Conservation (phyloP, 1,284 basidiomycete species). For the Psilocybe mexicana region DNA sequence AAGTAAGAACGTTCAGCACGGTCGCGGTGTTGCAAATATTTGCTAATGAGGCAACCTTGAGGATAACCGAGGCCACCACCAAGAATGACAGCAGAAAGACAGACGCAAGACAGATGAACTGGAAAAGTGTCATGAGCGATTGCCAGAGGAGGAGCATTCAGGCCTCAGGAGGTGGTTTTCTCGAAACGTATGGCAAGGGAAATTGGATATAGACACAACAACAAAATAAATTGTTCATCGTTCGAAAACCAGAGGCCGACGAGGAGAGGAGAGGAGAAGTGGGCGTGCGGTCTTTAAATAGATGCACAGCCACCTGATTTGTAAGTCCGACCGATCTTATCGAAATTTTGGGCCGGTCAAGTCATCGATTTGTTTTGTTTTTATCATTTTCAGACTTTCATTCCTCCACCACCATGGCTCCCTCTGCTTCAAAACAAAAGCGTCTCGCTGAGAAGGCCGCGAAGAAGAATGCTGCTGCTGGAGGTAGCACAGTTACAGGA, state of each 20-base stretch:
- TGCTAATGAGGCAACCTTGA: too few species aligned
- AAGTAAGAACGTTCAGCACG: too few species aligned
- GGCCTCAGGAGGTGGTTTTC: too few species aligned
- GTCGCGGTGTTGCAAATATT: too few species aligned
- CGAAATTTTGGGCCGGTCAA: conserved; percentile 28
- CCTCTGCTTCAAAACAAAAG: conserved; percentile 83
- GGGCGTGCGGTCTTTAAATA: background rate
- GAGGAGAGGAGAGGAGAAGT: background rate
- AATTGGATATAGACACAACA: too few species aligned
- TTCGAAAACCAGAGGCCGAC: background rate
- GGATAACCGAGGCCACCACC: too few species aligned
- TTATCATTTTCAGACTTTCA: conserved; percentile 1
- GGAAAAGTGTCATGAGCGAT: too few species aligned
- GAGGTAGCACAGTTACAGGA: conserved; percentile 34
- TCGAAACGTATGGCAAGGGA: too few species aligned
- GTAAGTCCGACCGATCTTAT: conserved; percentile 36
- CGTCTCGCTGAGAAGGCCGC: conserved; percentile 90
- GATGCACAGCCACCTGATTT: conserved; percentile 18
- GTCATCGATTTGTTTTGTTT: conserved; percentile 12
- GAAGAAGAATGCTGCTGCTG: conserved; percentile 64
- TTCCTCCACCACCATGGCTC: conserved; percentile 51
- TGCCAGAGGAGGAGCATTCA: too few species aligned
- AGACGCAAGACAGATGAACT: too few species aligned
- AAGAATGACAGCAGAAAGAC: too few species aligned
- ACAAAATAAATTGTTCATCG: too few species aligned